These are phyloP conservation scores for Lentinula sp. DNA, from an alignment of 768 basidiomycete genomes.

Conservation along the genomic window DNA sequence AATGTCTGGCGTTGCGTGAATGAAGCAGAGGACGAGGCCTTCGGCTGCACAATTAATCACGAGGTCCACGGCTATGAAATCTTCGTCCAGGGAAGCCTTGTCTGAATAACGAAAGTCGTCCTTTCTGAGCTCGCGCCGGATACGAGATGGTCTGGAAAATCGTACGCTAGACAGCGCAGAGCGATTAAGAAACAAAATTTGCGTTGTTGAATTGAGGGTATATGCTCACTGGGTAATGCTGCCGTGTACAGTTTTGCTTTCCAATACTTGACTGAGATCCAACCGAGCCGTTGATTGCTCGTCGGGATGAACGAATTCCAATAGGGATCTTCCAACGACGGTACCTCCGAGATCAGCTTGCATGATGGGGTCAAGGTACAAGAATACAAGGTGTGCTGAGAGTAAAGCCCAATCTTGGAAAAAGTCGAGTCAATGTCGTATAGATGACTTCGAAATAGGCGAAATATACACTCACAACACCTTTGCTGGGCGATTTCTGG, in stretches of 20 bases:
- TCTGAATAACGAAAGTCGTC: constrained; percentile 48
- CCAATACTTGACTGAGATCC: constrained; percentile 70
- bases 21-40: constrained; percentile 82
- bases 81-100: constrained; percentile 59
- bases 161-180: constrained; percentile 51
- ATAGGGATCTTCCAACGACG: constrained; percentile 65
- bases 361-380: constrained; percentile 82
- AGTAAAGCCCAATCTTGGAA: constrained; percentile 67
- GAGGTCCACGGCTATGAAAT: constrained; percentile 85
- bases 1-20: constrained; percentile 78
- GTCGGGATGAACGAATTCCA: constrained; percentile 81
- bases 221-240: constrained; percentile 66
- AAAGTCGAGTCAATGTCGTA: too few species aligned
- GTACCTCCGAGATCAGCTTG: constrained; percentile 60
- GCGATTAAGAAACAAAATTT: constrained; percentile 9
- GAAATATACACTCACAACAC: constrained; percentile 1
- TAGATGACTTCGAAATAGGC: neutral
- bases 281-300: constrained; percentile 69
- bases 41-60: constrained; percentile 89
- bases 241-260: constrained; percentile 72
- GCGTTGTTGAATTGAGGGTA: constrained; percentile 10
- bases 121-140: constrained; percentile 70
- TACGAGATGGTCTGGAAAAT: constrained; percentile 68
- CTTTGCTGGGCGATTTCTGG: neutral
- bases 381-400: constrained; percentile 67